phyloP scores from a whole-genome alignment of 768 basidiomycete species.

The Antrodiella citrinella region DNA sequence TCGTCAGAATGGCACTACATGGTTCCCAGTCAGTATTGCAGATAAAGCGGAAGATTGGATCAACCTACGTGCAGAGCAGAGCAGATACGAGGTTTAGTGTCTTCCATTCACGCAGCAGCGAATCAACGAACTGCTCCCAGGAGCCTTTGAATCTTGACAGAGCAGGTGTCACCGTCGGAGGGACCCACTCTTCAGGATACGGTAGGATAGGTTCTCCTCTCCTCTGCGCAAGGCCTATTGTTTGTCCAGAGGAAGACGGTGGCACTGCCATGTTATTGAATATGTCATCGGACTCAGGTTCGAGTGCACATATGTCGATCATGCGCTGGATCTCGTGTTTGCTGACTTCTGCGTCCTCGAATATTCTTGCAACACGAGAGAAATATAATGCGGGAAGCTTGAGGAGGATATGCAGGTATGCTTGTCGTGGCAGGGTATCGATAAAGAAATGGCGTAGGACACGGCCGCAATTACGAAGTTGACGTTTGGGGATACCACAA shows the following conservation, averaged over 20 bases:
- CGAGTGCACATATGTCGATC: constrained; percentile 22
- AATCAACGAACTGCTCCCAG: constrained; percentile 69
- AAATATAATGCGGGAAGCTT: constrained; percentile 77
- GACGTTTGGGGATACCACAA: constrained; percentile 9
- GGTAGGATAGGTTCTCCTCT: constrained; percentile 14
- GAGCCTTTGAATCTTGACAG: constrained; percentile 53
- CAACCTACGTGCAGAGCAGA: constrained; percentile 40
- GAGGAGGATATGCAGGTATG: constrained; percentile 43
- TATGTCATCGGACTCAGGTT: background rate
- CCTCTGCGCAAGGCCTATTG: background rate
- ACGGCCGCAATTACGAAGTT: constrained; percentile 10
- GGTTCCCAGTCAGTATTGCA: background rate
- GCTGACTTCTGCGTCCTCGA: constrained; percentile 73
- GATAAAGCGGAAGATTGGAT: background rate
- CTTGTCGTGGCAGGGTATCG: constrained; percentile 35
- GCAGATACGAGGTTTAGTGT: constrained; percentile 70
- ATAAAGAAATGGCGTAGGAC: constrained; percentile 19
- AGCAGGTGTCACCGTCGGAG: constrained; percentile 50
- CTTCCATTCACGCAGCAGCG: constrained; percentile 69
- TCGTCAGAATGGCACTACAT: constrained; percentile 56
- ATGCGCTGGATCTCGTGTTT: constrained; percentile 53
- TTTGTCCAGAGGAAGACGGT: background rate
- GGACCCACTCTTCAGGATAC: constrained; percentile 30
- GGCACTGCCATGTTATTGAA: background rate
- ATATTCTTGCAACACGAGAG: constrained; percentile 66